Percentiles rank a stretch among this genome's conserved stretches.
These are phyloP conservation scores for Achaetomiella virescens DNA, from an alignment of 495 filamentous ascomycete species.

Conservation along the genomic window DNA sequence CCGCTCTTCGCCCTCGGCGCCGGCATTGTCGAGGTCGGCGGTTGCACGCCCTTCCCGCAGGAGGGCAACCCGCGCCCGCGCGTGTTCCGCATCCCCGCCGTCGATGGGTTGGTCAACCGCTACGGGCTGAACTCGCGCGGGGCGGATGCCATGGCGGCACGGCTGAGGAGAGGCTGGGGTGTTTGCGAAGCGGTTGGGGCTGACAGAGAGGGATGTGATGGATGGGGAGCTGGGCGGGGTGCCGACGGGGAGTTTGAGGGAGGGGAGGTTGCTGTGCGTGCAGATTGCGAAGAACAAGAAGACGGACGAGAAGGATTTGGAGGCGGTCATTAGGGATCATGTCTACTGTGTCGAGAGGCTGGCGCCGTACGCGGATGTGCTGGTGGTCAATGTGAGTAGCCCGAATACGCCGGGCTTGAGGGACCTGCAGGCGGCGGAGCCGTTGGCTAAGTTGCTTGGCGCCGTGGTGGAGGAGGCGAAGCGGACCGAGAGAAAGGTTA, in stretches of 20 bases:
- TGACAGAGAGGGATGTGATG: conserved; percentile 65
- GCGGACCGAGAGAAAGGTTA: conserved; percentile 57
- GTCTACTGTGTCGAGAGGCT: conserved; percentile 76
- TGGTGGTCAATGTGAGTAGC: conserved; percentile 94
- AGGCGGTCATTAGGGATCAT: conserved; percentile 79
- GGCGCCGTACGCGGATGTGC: conserved; percentile 80
- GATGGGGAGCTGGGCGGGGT: conserved; percentile 58
- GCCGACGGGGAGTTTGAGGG: conserved; percentile 64
- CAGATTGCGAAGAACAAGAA: conserved; percentile 96
- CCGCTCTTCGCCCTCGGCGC: conserved; percentile 75
- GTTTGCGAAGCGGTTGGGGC: conserved; percentile 64
- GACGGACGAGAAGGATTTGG: conserved; percentile 76
- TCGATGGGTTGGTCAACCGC: conserved; percentile 86
- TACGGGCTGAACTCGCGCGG: conserved; percentile 92
- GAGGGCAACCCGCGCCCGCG: conserved; percentile 79
- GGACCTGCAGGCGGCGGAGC: conserved; percentile 72
- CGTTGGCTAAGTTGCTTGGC: conserved; percentile 68
- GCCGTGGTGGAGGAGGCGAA: conserved; percentile 77
- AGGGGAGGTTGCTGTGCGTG: conserved; percentile 76
- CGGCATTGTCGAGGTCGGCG: conserved; percentile 83
- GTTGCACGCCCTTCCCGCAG: conserved; percentile 78
- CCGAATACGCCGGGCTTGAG: conserved; percentile 92
- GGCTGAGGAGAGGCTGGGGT: conserved; percentile 72
- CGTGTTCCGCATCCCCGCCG: conserved; percentile 75
- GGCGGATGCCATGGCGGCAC: conserved; percentile 75